phyloP scores from a whole-genome alignment of 768 basidiomycete species.

The Collybiopsis luxurians region DNA sequence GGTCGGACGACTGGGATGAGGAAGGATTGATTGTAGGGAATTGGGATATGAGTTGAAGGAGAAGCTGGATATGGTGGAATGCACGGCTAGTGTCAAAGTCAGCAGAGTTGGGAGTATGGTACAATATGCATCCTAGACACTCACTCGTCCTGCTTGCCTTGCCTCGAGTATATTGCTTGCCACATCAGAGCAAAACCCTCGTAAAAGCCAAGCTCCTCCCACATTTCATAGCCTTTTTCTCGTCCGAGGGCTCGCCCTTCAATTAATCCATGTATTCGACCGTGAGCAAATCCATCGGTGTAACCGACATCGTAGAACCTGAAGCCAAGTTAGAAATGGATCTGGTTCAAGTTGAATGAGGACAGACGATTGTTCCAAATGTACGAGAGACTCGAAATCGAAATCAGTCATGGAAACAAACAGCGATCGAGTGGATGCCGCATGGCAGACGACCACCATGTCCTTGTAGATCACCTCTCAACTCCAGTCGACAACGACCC shows the following conservation, averaged over 20 bases:
- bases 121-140: too few species aligned
- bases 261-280: slow-evolving; percentile 84
- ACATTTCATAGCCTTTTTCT: slow-evolving; percentile 92
- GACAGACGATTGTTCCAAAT: slow-evolving; percentile 62
- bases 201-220: slow-evolving; percentile 96
- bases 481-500: too few species aligned
- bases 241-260: slow-evolving; percentile 88
- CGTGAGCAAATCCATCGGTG: slow-evolving; percentile 77
- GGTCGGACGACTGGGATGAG: slow-evolving; percentile 33
- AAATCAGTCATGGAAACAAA: slow-evolving; percentile 24
- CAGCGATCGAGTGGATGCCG: background rate
- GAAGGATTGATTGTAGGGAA: slow-evolving; percentile 83
- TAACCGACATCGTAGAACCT: slow-evolving; percentile 85
- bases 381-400: slow-evolving; percentile 58
- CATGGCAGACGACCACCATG: background rate
- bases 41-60: slow-evolving; percentile 66
- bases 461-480: background rate
- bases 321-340: slow-evolving; percentile 4
- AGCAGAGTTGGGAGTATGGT: too few species aligned
- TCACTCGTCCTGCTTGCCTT: slow-evolving; percentile 47
- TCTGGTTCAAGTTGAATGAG: background rate
- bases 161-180: slow-evolving; percentile 46
- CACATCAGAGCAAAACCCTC: slow-evolving; percentile 81
- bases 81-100: slow-evolving; percentile 50
- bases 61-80: slow-evolving; percentile 58